phyloP scores from a whole-genome alignment of 305 asterid species.

The Ajuga reptans region DNA sequence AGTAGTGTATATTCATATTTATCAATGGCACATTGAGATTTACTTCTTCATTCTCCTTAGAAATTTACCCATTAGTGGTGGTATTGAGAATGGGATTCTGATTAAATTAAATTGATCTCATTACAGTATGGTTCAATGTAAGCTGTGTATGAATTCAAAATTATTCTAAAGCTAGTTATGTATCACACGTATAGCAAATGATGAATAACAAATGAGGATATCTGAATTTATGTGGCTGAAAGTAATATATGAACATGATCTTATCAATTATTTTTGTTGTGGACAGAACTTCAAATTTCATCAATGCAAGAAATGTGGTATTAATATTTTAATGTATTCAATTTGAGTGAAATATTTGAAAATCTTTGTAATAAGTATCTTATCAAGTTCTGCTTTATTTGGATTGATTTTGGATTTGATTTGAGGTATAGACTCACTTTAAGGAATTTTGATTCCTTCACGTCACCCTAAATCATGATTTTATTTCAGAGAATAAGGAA shows the following conservation, averaged over 20 bases:
- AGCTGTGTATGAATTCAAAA: neutral
- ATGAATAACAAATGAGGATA: neutral
- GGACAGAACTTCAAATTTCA: neutral
- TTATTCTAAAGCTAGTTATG: neutral
- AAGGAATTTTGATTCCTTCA: neutral
- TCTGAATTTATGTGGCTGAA: neutral
- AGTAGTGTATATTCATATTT: too few species aligned
- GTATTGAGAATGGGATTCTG: neutral
- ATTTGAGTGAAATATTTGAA: neutral
- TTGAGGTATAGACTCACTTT: neutral
- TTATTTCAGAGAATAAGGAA: neutral
- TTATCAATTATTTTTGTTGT: neutral
- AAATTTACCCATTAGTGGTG: neutral
- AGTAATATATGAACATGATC: neutral
- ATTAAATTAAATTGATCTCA: too few species aligned
- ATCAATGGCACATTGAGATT: too few species aligned
- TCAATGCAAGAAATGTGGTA: neutral
- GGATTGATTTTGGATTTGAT: neutral
- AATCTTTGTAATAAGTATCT: too few species aligned
- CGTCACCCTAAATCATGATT: neutral
- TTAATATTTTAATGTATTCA: neutral
- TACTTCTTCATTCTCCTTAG: neutral
- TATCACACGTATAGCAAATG: neutral
- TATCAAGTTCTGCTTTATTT: neutral
- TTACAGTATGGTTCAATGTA: neutral